phyloP scores from a whole-genome alignment of 2,329 filamentous ascomycete genomes.

The Incumbomyces lentus region DNA sequence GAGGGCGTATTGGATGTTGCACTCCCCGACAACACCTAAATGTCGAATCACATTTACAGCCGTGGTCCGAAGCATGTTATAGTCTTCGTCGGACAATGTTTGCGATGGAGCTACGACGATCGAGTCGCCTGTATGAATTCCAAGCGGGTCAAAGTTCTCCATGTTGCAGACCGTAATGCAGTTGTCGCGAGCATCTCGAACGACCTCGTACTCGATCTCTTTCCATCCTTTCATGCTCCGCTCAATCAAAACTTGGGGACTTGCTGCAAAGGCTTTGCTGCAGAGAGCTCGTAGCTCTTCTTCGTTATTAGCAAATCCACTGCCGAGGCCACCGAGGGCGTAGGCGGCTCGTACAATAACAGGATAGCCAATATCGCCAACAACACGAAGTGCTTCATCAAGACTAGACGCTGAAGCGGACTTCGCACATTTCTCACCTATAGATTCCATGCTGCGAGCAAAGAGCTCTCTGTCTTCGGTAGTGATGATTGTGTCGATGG shows the following conservation, averaged over 20 bases:
- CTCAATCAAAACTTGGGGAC: constrained; percentile 92
- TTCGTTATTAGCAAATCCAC: constrained; percentile 87
- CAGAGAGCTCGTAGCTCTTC: constrained; percentile 75
- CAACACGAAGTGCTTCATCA: constrained; percentile 78
- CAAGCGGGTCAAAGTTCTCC: constrained; percentile 98
- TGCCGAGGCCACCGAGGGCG: constrained; percentile 86
- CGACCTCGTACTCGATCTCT: constrained; percentile 97
- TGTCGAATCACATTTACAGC: constrained; percentile 96
- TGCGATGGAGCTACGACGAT: constrained; percentile 97
- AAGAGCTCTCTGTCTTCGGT: constrained; percentile 97
- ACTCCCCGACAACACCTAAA: constrained; percentile 93
- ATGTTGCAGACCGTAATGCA: constrained; percentile 99
- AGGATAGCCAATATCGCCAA: constrained; percentile 86
- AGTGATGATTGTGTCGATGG: constrained; percentile 96
- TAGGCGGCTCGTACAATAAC: constrained; percentile 97
- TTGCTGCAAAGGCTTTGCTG: constrained; percentile 88
- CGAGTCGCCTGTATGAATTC: constrained; percentile 95
- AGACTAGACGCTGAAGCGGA: constrained; percentile 84
- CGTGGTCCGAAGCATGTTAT: constrained; percentile 96
- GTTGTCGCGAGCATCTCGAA: constrained; percentile 90
- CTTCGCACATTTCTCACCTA: constrained; percentile 95
- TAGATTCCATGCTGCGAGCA: constrained; percentile 95
- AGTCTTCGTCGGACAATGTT: constrained; percentile 93
- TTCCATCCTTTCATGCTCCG: constrained; percentile 99
- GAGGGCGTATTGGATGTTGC: constrained; percentile 96